Evolutionary conservation across 1,284 basidiomycete species (phyloP), one percentile per base, ranked within the genome.

Genomic region (Ustilago sp.): DNA sequence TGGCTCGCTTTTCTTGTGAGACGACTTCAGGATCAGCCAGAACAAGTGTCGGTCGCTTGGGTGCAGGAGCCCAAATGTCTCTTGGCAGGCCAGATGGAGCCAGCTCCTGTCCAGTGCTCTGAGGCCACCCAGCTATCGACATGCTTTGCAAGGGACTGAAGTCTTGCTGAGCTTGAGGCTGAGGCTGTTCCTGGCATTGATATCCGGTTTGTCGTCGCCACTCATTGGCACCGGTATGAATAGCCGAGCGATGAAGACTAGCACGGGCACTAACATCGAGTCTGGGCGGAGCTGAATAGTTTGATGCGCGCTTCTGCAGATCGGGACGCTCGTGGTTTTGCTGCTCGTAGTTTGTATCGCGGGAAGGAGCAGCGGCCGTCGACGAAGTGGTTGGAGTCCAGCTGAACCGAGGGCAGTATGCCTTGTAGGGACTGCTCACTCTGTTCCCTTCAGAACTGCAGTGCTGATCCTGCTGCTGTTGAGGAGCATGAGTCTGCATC

Each of bases 21-120:
- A 67, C 45, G 41, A 64, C 62, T 35, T 71, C 74, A 3, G 74
- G 74, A 45, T 76, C 74, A 1, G 65, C 63, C 9, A 45, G 64
- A 17, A 71, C 45, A 7, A 58, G 61, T 9, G 59, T 63, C 5
- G 68, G 58, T 32, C 68, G 64, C 35, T 65, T 71, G 1, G 68
- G 68, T 8, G 74, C 68, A 8, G 74, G 74, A 2, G 74, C 74
- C 74, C 74, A 76, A 28, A 76, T 76, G 6, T 70, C 68, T 28
- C 50, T 60, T 12, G 68, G 60, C 32, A 68, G 58, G 17, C 35
- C 39, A 8, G 57, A 54, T 6, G 32, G 48, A 34, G n/a, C 35
- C 35, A 48, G n/a, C 3, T n/a, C 31, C n/a, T 48, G 43, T 19
- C 2, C 2, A n/a, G 56, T 19, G 28, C 39, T 19, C 19, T 36